A percentile compares a stretch with the other conserved stretches of the same genome.
Conservation (phyloP, 1,139 yeast species). For the Sugiyamaella japonica region DNA sequence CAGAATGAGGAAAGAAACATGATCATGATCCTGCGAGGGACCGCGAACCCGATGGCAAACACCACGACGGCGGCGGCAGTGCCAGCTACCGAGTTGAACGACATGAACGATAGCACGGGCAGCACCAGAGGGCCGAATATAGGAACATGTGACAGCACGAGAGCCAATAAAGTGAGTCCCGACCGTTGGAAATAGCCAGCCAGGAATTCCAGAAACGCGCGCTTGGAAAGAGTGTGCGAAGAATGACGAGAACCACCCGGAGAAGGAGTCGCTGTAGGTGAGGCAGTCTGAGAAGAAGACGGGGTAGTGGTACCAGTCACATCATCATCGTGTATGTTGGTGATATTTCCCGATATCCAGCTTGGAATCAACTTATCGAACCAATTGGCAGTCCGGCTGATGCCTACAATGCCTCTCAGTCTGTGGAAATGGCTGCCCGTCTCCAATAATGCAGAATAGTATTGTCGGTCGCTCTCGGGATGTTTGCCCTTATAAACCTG, state of each 20-base stretch:
- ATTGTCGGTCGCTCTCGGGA: slow-evolving; percentile 39
- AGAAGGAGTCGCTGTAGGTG: background rate
- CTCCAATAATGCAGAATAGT: slow-evolving; percentile 27
- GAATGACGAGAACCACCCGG: background rate
- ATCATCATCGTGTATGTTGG: background rate
- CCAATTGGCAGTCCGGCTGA: background rate
- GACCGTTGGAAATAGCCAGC: slow-evolving; percentile 35
- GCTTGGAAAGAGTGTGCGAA: background rate
- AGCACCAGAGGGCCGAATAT: slow-evolving; percentile 46
- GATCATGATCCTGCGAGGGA: slow-evolving; percentile 44
- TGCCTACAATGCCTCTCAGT: slow-evolving; percentile 1
- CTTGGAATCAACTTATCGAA: slow-evolving; percentile 4
- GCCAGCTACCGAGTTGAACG: slow-evolving; percentile 51
- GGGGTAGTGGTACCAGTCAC: background rate
- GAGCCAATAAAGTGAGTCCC: slow-evolving; percentile 33
- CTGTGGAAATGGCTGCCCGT: slow-evolving; percentile 15
- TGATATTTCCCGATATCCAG: background rate
- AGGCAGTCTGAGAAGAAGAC: background rate
- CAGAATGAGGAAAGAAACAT: slow-evolving; percentile 47
- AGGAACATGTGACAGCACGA: slow-evolving; percentile 41
- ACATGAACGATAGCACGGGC: slow-evolving; percentile 48
- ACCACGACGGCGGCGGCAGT: slow-evolving; percentile 47
- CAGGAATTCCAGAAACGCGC: slow-evolving; percentile 22
- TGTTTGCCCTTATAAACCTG: slow-evolving; percentile 41
- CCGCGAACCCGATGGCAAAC: slow-evolving; percentile 41